phyloP scores from a whole-genome alignment of 192 early-diverging fungal genomes.

The Entophlyctis luteolus region DNA sequence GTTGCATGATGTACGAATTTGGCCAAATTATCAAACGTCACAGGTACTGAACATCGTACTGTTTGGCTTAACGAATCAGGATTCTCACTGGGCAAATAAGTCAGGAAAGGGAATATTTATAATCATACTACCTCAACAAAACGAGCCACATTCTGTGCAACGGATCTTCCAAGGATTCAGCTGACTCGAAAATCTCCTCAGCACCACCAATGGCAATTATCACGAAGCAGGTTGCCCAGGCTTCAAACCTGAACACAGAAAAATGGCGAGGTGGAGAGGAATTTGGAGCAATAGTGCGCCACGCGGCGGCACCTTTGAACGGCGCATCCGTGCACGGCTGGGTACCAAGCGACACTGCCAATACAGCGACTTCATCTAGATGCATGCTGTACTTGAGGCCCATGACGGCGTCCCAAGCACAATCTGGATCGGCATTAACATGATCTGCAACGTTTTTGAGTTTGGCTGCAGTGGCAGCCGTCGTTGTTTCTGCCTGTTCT shows the following conservation, averaged over 20 bases:
- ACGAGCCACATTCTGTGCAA: conserved; percentile 2
- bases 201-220: not conserved
- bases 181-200: conserved; percentile 5
- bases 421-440: not conserved
- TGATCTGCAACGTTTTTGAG: not conserved
- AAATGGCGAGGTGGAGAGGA: too few species aligned
- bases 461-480: not conserved
- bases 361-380: not conserved
- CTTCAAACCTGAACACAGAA: not conserved
- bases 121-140: not conserved
- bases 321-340: not conserved
- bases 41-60: too few species aligned
- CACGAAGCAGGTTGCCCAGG: not conserved
- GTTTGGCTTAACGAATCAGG: too few species aligned
- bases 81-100: too few species aligned
- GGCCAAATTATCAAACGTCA: too few species aligned
- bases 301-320: not conserved
- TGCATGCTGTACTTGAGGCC: not conserved
- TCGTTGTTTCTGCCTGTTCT: not conserved
- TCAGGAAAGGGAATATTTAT: not conserved
- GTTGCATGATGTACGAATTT: too few species aligned
- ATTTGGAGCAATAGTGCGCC: not conserved
- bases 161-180: not conserved
- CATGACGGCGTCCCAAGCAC: not conserved
- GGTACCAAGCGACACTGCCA: not conserved